Conservation (phyloP, 164 flowering plant genomes). For the Magnolia kwangsiensis region DNA sequence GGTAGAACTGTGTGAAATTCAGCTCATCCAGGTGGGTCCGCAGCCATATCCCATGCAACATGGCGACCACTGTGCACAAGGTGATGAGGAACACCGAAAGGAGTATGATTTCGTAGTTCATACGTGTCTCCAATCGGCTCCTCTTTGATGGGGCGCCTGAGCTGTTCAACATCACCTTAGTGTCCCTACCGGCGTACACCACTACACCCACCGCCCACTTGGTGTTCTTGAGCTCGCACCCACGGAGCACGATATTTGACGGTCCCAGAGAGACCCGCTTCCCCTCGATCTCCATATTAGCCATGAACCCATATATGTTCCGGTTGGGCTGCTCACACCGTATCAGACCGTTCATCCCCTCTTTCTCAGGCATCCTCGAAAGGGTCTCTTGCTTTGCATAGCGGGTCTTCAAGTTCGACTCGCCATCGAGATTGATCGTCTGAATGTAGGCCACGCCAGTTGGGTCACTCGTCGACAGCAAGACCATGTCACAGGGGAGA, state of each 20-base stretch:
- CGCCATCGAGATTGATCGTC: constrained; percentile 94
- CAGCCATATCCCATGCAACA: constrained; percentile 75
- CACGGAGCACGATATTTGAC: constrained; percentile 85
- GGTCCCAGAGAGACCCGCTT: constrained; percentile 86
- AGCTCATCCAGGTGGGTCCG: constrained; percentile 60
- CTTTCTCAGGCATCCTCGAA: constrained; percentile 47
- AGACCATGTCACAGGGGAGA: constrained; percentile 88
- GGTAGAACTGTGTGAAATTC: constrained; percentile 51
- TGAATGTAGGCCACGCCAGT: constrained; percentile 96
- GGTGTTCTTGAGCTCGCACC: constrained; percentile 95
- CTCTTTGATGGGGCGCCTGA: constrained; percentile 97
- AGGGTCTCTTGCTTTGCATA: constrained; percentile 97
- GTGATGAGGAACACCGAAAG: constrained; percentile 69
- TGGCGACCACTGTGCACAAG: constrained; percentile 62
- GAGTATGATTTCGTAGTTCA: constrained; percentile 79
- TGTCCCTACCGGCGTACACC: constrained; percentile 86
- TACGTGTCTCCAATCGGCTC: constrained; percentile 76
- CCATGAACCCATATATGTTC: constrained; percentile 93
- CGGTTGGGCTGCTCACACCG: constrained; percentile 92
- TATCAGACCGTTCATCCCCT: constrained; percentile 57
- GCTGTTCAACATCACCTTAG: constrained; percentile 95
- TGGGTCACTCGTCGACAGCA: constrained; percentile 85
- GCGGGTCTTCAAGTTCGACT: constrained; percentile 91
- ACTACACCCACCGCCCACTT: constrained; percentile 83
- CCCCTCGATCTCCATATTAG: constrained; percentile 84